A percentile compares a stretch with the other conserved stretches of the same genome.
These are phyloP conservation scores for Annulohypoxylon nitens DNA, from an alignment of 495 filamentous ascomycete genomes.

Conservation along the genomic window DNA sequence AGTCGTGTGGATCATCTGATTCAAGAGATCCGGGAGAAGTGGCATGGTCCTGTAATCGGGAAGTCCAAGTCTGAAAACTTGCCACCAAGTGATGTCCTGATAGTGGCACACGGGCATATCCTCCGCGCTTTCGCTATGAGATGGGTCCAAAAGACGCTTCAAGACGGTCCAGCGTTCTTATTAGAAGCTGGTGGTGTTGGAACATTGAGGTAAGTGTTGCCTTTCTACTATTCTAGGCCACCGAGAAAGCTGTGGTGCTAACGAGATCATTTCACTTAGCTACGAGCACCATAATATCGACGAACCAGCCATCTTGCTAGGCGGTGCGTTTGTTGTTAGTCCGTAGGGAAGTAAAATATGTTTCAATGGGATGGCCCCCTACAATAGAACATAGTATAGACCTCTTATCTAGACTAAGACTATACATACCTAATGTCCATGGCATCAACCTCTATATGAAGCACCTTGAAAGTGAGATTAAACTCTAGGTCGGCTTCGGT, in stretches of 20 bases:
- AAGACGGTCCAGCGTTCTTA: conserved; percentile 74
- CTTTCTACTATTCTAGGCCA: not conserved
- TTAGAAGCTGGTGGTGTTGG: conserved; percentile 88
- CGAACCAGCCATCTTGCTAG: conserved; percentile 78
- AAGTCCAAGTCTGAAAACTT: conserved; percentile 59
- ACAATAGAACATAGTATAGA: conserved; percentile 9
- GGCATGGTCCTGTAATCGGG: conserved; percentile 66
- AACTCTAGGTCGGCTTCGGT: too few relatives aligned
- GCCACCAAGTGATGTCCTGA: conserved; percentile 65
- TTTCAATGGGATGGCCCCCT: not conserved
- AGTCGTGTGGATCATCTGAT: conserved; percentile 81
- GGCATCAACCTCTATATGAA: not conserved
- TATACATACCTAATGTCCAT: not conserved
- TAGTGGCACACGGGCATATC: conserved; percentile 87
- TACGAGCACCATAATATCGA: conserved; percentile 76
- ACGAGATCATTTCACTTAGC: conserved; percentile 52
- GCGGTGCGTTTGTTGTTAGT: conserved; percentile 72
- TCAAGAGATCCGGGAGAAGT: conserved; percentile 72
- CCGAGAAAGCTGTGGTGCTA: conserved; percentile 27
- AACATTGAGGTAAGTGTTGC: conserved; percentile 71
- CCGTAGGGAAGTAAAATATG: conserved; percentile 3
- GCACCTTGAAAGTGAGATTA: too few relatives aligned
- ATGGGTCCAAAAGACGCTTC: conserved; percentile 79
- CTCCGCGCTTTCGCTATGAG: conserved; percentile 91
- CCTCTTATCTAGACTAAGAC: not conserved